Conservation (phyloP, 2,329 filamentous ascomycete species). For the Penicillium olsonii region DNA sequence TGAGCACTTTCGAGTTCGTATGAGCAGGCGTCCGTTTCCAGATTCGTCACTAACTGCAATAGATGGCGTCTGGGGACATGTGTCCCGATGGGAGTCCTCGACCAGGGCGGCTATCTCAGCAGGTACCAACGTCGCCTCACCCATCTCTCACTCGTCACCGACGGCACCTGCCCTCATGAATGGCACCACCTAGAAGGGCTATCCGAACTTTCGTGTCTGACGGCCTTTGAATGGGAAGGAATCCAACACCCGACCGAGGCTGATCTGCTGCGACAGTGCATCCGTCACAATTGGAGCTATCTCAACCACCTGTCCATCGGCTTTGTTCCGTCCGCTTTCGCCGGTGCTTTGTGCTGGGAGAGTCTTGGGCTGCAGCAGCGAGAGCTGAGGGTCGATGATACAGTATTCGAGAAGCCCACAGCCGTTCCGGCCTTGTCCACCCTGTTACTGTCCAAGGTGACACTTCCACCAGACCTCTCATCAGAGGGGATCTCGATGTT, state of each 20-base stretch:
- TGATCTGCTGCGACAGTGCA: constrained; percentile 1
- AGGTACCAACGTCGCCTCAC: neutral
- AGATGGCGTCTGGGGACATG: constrained; percentile 2
- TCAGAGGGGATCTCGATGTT: too few species aligned
- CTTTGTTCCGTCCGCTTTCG: neutral
- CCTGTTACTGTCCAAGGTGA: too few species aligned
- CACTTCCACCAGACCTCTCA: too few species aligned
- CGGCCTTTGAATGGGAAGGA: neutral
- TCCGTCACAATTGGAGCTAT: neutral
- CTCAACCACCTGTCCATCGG: neutral
- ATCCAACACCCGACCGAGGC: constrained; percentile 1
- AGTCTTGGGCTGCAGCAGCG: neutral
- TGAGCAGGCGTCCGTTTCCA: too few species aligned
- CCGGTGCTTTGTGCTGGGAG: neutral
- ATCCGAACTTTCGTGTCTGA: neutral
- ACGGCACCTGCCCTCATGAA: neutral
- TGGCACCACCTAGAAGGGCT: neutral
- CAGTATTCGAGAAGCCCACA: neutral
- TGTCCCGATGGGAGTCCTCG: constrained; percentile 1
- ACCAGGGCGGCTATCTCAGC: constrained; percentile 2
- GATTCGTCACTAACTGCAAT: neutral
- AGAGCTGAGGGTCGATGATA: too few species aligned
- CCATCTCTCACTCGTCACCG: constrained; percentile 1
- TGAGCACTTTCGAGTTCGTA: constrained; percentile 5
- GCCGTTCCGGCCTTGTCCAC: too few species aligned